Base-by-base conservation (phyloP, 192 early-diverging fungal species). In the Gaertneriomyces semiglobifer region DNA sequence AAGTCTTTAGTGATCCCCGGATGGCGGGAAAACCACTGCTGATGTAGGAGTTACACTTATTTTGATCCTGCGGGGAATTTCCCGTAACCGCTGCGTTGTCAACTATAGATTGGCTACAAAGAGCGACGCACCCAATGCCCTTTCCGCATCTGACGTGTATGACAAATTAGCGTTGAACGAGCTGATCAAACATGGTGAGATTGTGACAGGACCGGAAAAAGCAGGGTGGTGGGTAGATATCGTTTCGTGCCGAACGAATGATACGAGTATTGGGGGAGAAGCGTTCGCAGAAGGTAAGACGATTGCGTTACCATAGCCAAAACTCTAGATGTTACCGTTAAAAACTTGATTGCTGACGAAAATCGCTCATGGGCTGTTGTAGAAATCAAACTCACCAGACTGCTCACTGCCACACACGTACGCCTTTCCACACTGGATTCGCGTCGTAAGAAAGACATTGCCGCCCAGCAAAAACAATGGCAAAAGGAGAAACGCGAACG, bases 11-110 rank as follows among this genome's bases (percentile, higher is more conserved):
- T 5, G 44, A 74, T 70, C 56, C 59, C 5, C 9, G 59, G 39
- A 63, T 74, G 62, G 45, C 40, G 25, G 72, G 65, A 8, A 74
- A 74, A 39, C 72, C 72, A 0, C 39, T 74, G 6, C 67, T 74
- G 3, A 40, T 74, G 72, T 74, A 74, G 20, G 68, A 12, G 12
- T 43, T 25, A 19, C 1, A n/a, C 7, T 18, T 50, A 40, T 18
- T n/a, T 6, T 18, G 33, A 5, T 8, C 33, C 14, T 58, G 14
- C 4, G 0, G 5, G 39, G 10, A 5, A 11, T 68, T 68, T 53
- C 9, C 6, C 46, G 5, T 44, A 16, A 48, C n/a, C 18, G 4
- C 7, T 33, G 6, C 5, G 3, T 50, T 45, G 41, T 9, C 14
- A 19, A 19, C 44, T 65, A 12, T 43, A 73, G 71, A 12, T 42